These are phyloP conservation scores for Lyophyllum shimeji DNA, from an alignment of 768 basidiomycete genomes.

Conservation along the genomic window DNA sequence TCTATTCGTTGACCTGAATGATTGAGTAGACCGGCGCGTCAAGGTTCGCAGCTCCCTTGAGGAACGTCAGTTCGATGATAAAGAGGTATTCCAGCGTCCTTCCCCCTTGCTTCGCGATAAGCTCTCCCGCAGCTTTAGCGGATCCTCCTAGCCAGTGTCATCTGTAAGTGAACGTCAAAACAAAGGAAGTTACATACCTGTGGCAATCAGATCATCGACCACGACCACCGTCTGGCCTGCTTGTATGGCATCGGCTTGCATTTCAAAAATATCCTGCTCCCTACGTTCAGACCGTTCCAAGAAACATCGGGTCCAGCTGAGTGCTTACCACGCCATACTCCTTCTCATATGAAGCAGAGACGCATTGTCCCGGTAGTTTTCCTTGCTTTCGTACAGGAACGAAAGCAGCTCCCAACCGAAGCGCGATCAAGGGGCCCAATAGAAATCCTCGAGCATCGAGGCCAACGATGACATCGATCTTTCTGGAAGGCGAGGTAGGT, in stretches of 20 bases:
- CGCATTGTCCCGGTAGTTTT: conserved; percentile 89
- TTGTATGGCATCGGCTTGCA: conserved; percentile 84
- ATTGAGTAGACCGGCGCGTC: conserved; percentile 90
- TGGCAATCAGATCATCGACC: conserved; percentile 95
- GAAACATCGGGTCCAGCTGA: background rate
- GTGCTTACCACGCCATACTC: conserved; percentile 83
- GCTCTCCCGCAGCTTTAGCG: conserved; percentile 88
- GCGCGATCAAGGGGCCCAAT: conserved; percentile 88
- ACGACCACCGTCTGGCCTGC: conserved; percentile 84
- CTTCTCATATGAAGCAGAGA: conserved; percentile 78
- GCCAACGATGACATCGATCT: conserved; percentile 91
- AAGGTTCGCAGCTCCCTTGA: conserved; percentile 75
- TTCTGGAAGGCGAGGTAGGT: conserved; percentile 53
- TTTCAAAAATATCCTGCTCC: conserved; percentile 89
- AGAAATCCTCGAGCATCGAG: conserved; percentile 97
- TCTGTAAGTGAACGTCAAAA: background rate
- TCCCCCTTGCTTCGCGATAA: conserved; percentile 80
- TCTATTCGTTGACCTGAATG: conserved; percentile 68
- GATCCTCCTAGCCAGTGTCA: conserved; percentile 67
- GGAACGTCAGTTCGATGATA: conserved; percentile 79
- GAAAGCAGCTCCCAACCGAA: conserved; percentile 90
- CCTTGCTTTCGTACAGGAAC: conserved; percentile 94
- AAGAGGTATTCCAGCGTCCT: conserved; percentile 92
- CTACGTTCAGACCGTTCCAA: background rate
- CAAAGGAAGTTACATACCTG: conserved; percentile 54